Percentiles rank a stretch among this genome's conserved stretches.
These are phyloP conservation scores for Flaveria floridana DNA, from an alignment of 140 eudicot genomes.

Conservation along the genomic window DNA sequence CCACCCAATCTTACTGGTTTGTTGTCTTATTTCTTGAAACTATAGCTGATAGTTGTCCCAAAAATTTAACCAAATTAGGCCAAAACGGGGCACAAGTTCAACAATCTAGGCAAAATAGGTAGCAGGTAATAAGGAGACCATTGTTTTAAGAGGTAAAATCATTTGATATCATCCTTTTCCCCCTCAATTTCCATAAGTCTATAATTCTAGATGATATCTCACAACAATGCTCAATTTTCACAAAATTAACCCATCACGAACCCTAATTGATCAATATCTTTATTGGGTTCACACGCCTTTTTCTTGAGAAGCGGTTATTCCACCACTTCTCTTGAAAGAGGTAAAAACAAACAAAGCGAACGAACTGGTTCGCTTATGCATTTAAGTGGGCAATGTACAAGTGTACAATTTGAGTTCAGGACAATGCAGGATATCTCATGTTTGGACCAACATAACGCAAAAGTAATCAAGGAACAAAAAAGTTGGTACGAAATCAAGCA, in stretches of 20 bases:
- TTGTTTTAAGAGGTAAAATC: too few species aligned
- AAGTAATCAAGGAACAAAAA: background rate
- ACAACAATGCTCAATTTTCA: background rate
- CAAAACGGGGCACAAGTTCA: too few species aligned
- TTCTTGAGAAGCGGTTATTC: background rate
- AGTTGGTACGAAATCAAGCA: slow-evolving; percentile 25
- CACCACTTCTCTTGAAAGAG: background rate
- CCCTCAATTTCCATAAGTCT: background rate
- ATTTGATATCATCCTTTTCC: too few species aligned
- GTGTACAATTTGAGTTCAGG: too few species aligned
- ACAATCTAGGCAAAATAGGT: too few species aligned
- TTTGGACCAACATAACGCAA: slow-evolving; percentile 15
- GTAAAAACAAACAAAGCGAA: background rate
- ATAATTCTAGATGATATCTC: background rate
- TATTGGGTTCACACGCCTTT: background rate
- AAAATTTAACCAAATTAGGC: too few species aligned
- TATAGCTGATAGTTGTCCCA: too few species aligned
- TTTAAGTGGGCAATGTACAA: too few species aligned
- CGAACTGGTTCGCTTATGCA: background rate
- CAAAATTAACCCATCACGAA: background rate
- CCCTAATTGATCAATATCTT: background rate
- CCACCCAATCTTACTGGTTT: too few species aligned
- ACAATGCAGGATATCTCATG: background rate
- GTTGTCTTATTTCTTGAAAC: too few species aligned
- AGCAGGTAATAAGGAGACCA: too few species aligned